These are phyloP conservation scores for Selaginella moellendorffii DNA, from an alignment of 75 land plant genomes.

Conservation along the genomic window DNA sequence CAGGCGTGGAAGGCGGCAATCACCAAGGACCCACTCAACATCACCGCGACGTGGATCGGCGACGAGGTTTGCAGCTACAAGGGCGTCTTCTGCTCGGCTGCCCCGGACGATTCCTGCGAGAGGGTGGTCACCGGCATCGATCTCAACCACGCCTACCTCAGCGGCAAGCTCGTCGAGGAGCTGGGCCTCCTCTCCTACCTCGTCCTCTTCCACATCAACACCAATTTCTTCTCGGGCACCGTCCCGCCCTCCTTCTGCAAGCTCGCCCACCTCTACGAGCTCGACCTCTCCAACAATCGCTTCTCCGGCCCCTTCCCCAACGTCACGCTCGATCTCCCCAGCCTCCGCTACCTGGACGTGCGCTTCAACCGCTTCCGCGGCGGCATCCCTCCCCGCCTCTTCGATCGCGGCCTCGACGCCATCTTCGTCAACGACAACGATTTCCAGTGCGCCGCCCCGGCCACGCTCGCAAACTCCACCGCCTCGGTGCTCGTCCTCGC, in stretches of 20 bases:
- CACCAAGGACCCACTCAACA: conserved; percentile 36
- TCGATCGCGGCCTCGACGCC: conserved; percentile 21
- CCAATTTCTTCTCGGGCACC: conserved; percentile 37
- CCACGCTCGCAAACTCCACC: conserved; percentile 25
- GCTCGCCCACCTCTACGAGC: conserved; percentile 35
- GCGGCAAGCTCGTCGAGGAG: conserved; percentile 32
- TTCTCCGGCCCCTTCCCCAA: conserved; percentile 33
- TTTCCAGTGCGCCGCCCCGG: conserved; percentile 17
- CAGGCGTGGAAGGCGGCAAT: conserved; percentile 36
- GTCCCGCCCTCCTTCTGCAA: conserved; percentile 21
- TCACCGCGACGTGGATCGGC: conserved; percentile 39
- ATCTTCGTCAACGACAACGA: conserved; percentile 44
- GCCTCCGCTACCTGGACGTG: conserved; percentile 32
- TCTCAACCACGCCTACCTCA: conserved; percentile 29
- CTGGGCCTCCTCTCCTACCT: conserved; percentile 28
- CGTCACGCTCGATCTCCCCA: conserved; percentile 24
- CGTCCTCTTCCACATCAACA: conserved; percentile 33
- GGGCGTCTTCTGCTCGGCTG: conserved; percentile 39
- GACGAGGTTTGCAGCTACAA: conserved; percentile 36
- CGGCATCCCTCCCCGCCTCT: conserved; percentile 24
- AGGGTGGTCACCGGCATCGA: conserved; percentile 34
- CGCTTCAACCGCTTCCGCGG: conserved; percentile 40
- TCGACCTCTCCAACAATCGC: conserved; percentile 39
- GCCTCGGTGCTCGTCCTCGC: conserved; percentile 32
- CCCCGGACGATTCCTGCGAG: conserved; percentile 17